phyloP scores from a whole-genome alignment of 192 early-diverging fungal species.

The Dimargaris cristalligena region DNA sequence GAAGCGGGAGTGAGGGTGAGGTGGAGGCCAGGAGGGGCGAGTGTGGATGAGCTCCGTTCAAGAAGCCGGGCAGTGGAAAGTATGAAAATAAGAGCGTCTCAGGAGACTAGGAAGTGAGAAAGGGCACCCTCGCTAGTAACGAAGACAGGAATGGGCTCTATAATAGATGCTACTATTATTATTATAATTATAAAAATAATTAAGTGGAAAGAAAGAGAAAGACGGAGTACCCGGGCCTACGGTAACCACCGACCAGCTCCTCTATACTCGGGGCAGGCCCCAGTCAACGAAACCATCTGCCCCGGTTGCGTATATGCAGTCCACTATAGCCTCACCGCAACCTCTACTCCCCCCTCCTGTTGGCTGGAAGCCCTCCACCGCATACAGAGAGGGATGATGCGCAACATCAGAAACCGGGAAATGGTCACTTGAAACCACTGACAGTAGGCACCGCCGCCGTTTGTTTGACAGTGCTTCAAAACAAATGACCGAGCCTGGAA shows the following conservation, averaged over 20 bases:
- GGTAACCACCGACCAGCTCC: background rate
- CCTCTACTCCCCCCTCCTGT: background rate
- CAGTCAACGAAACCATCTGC: background rate
- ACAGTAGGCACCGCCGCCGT: background rate
- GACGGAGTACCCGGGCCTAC: background rate
- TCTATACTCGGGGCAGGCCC: background rate
- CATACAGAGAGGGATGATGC: background rate
- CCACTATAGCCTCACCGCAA: background rate
- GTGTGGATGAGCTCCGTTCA: no score
- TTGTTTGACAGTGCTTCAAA: background rate
- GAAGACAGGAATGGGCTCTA: no score
- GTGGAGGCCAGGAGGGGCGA: no score
- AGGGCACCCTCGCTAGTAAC: no score
- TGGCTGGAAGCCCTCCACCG: background rate
- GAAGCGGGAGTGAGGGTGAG: no score
- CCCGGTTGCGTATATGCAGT: no score
- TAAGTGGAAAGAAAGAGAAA: background rate
- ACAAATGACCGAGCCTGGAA: background rate
- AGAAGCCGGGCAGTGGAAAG: no score
- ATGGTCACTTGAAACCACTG: background rate
- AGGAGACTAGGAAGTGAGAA: no score
- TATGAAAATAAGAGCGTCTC: no score
- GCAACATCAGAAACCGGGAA: background rate
- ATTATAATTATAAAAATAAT: background rate
- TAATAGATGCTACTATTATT: no score